phyloP scores from a whole-genome alignment of 228 moss, liverwort and hornwort species.

The Sphagnum magellanicum region DNA sequence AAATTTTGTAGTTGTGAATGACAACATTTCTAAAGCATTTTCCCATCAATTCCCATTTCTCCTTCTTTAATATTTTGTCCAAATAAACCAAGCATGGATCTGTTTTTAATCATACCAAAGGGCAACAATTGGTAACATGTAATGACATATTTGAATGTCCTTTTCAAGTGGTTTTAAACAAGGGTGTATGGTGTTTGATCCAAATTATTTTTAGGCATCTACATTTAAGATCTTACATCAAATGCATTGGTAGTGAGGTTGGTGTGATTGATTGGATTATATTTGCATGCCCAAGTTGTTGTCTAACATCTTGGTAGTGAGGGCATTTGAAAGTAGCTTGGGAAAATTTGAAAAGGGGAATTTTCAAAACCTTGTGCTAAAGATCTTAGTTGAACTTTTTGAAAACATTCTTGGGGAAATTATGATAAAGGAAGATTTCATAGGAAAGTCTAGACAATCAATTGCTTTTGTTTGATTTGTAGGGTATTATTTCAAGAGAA shows the following conservation, averaged over 20 bases:
- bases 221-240: too few species aligned
- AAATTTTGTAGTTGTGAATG: too few species aligned
- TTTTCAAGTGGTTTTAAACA: too few species aligned
- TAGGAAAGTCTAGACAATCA: constrained; percentile 66
- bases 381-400: constrained; percentile 38
- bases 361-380: constrained; percentile 28
- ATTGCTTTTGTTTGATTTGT: constrained; percentile 48
- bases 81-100: too few species aligned
- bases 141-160: too few species aligned
- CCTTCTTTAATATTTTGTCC: too few species aligned
- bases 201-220: too few species aligned
- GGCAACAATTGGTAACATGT: too few species aligned
- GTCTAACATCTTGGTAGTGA: constrained; percentile 63
- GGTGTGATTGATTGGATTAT: not conserved
- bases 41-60: too few species aligned
- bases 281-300: constrained; percentile 21
- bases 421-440: constrained; percentile 72
- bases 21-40: too few species aligned
- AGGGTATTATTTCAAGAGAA: constrained; percentile 76
- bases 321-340: constrained; percentile 54
- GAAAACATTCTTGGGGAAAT: constrained; percentile 64
- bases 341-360: constrained; percentile 20
- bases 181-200: too few species aligned
- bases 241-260: not conserved
- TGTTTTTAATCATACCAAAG: too few species aligned